Conservation (phyloP, 163 green algal species). For the Coccomyxa subellipsoidea region DNA sequence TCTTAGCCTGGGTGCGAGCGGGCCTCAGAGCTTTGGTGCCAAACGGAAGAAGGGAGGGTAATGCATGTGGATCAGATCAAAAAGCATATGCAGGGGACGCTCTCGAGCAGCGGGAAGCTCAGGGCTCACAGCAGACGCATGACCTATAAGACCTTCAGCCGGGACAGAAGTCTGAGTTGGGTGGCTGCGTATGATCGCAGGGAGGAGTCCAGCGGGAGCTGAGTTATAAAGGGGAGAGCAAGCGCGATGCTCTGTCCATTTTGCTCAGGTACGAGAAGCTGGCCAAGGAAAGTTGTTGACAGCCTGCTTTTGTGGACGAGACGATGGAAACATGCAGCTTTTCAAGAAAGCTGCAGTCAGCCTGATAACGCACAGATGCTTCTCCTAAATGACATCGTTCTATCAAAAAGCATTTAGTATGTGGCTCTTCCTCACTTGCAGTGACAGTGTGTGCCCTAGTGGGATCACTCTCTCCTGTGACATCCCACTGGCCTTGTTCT, state of each 20-base stretch:
- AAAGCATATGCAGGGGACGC: not conserved
- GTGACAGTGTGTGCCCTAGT: not conserved
- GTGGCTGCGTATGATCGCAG: not conserved
- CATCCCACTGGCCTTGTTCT: not conserved
- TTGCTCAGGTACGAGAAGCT: conserved; percentile 19
- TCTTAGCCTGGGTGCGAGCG: not conserved
- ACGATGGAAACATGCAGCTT: not conserved
- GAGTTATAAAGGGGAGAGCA: conserved; percentile 15
- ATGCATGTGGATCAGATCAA: not conserved
- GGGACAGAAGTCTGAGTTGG: not conserved
- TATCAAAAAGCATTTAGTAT: not conserved
- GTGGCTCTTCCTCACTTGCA: not conserved
- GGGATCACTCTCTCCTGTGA: not conserved
- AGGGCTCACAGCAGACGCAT: not conserved
- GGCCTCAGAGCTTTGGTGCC: not conserved
- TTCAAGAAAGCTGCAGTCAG: not conserved
- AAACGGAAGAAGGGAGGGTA: not conserved
- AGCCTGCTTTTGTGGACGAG: not conserved
- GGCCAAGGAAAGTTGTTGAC: not conserved
- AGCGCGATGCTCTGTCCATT: conserved; percentile 28
- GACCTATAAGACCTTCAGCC: not conserved
- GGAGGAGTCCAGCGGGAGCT: conserved; percentile 6
- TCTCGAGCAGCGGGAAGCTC: not conserved
- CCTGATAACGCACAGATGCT: not conserved
- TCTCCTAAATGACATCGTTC: not conserved